Conservation (phyloP, 108 stramenopile genomes). For the Skeletonema marinoi region DNA sequence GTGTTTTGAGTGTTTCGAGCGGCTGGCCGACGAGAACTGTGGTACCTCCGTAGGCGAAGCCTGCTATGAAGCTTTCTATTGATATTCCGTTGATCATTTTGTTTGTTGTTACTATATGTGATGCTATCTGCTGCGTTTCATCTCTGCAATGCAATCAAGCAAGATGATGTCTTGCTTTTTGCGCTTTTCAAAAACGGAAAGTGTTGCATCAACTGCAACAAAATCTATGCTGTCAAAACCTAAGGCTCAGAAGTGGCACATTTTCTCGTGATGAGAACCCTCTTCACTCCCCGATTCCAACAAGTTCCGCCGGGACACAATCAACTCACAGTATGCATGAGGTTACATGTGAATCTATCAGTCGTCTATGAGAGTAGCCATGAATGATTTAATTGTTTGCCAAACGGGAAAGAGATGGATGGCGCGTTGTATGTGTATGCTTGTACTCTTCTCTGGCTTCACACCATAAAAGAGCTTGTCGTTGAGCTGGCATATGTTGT, state of each 20-base stretch:
- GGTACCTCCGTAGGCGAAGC: constrained; percentile 80
- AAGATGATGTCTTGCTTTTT: neutral
- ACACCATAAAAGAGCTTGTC: neutral
- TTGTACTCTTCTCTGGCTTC: neutral
- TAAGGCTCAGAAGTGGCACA: too few relatives aligned
- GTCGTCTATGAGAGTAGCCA: neutral
- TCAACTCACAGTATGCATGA: neutral
- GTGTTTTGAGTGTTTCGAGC: constrained; percentile 82
- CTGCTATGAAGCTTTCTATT: constrained; percentile 71
- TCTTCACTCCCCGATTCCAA: neutral
- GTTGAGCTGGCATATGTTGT: neutral
- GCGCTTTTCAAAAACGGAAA: too few relatives aligned
- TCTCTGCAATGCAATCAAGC: too few relatives aligned
- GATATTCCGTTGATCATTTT: constrained; percentile 20
- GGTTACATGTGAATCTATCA: neutral
- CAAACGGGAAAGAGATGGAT: neutral
- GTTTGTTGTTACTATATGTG: neutral
- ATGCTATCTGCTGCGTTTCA: too few relatives aligned
- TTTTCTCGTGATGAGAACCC: neutral
- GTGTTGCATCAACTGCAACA: neutral
- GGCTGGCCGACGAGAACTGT: constrained; percentile 88
- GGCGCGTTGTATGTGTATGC: neutral
- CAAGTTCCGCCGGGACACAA: neutral
- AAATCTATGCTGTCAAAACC: neutral
- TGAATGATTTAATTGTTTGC: neutral